Evolutionary conservation across 192 early-diverging fungal genomes (phyloP), one percentile per base, ranked within the genome.

Genomic region (Phlyctochytrium planicorne): DNA sequence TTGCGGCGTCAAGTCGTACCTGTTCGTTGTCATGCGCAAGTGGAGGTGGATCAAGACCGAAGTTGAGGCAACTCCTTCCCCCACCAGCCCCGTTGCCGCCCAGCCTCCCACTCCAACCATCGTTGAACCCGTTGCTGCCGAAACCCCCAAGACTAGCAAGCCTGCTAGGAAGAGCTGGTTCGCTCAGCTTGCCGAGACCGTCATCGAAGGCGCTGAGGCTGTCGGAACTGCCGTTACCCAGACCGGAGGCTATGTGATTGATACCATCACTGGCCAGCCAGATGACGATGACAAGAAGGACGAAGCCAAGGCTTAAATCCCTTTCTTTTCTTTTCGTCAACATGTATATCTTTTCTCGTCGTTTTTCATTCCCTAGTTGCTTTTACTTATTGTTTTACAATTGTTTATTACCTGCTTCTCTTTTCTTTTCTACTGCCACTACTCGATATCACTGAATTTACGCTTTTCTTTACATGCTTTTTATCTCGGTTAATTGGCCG

Each of bases 41-140:
- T 57, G 29, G 20, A 63, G 62, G 52, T 71, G 69, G 69, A 29
- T 40, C 1, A 30, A 32, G n/a, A 29, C 35, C 12, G 63, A 25
- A 12, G 29, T 14, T 34, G 69, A 33, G 24, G 69, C 40, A 6
- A 47, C 40, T 20, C 10, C 40, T 20, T 20, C 40, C 6, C 40
- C 40, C 40, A 47, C 40, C 6, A 47, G 10, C 40, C 40, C 40
- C 20, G 40, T 47, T 47, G 40, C 20, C 20, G 20, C 40, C 40
- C n/a, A n/a, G n/a, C 10, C 40, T 47, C 20, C 40, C 10, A 20
- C 40, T 14, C 40, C 40, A 6, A 47, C 40, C 10, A 47, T 47
- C 40, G 40, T 47, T 6, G 40, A 47, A 20, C 40, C 40, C 40
- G 40, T 20, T 47, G 20, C 40, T 47, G 6, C 40, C 40, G 20